Evolutionary conservation across 148 eudicot species (phyloP).

Genomic region (Rhododendron mucronatum): DNA sequence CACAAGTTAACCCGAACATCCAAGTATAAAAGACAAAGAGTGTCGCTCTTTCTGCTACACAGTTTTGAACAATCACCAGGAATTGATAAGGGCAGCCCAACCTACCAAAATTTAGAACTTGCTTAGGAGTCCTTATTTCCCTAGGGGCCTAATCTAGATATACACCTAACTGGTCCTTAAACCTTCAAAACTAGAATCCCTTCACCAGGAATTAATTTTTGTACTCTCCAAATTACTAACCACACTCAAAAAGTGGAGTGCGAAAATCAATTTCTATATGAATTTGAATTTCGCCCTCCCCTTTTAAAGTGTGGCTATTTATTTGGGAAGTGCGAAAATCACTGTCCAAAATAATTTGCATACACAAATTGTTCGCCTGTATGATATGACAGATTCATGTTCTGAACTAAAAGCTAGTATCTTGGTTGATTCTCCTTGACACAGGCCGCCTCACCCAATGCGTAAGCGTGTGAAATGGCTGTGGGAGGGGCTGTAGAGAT

Average conservation of each 20-base stretch:
- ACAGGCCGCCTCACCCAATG: too few species aligned
- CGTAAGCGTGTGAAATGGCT: too few species aligned
- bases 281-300: too few species aligned
- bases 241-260: too few species aligned
- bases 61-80: not conserved
- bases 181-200: not conserved
- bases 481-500: too few species aligned
- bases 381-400: not conserved
- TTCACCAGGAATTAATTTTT: too few species aligned
- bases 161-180: not conserved
- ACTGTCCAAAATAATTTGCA: not conserved
- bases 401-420: not conserved
- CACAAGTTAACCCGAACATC: too few species aligned
- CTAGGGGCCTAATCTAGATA: not conserved
- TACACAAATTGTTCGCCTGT: not conserved
- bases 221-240: too few species aligned
- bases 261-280: too few species aligned
- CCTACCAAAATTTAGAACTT: not conserved
- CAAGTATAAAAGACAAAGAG: too few species aligned
- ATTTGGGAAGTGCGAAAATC: too few species aligned
- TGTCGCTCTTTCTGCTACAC: not conserved
- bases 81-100: constrained; percentile 8
- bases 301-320: too few species aligned
- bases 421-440: not conserved
- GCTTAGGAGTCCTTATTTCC: constrained; percentile 7